Percentiles rank a stretch among this genome's conserved stretches.
Evolutionary conservation across 148 eudicot genomes (phyloP).

Genomic region (Oxyria digyna): DNA sequence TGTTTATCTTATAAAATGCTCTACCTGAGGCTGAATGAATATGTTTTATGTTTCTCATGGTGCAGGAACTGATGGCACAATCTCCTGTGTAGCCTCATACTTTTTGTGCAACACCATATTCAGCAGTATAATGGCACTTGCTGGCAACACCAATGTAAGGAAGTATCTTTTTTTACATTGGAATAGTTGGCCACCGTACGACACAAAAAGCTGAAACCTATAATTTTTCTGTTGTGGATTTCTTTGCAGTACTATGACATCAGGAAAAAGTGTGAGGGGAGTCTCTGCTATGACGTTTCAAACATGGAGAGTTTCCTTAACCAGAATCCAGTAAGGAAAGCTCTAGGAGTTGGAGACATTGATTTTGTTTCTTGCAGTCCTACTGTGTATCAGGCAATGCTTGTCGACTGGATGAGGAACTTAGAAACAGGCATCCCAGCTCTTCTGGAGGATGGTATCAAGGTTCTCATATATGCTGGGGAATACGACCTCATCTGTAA

Average conservation of each 20-base stretch:
- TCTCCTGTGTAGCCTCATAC: constrained; percentile 65
- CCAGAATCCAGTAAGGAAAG: constrained; percentile 45
- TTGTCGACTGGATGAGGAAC: constrained; percentile 89
- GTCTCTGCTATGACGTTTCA: constrained; percentile 89
- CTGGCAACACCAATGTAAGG: constrained; percentile 64
- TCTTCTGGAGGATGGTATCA: constrained; percentile 74
- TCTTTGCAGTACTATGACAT: constrained; percentile 74
- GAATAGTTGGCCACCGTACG: background rate
- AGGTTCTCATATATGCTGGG: constrained; percentile 84
- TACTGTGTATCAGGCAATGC: constrained; percentile 79
- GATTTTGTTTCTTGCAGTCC: constrained; percentile 81
- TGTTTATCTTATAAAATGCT: background rate
- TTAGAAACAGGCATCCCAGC: constrained; percentile 84
- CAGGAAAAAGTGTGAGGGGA: constrained; percentile 80
- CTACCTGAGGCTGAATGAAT: too few species aligned
- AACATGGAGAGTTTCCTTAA: constrained; percentile 56
- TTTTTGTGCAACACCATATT: constrained; percentile 63
- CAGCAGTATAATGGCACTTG: constrained; percentile 39
- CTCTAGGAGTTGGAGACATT: constrained; percentile 76
- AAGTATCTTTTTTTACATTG: background rate
- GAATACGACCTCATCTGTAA: constrained; percentile 96
- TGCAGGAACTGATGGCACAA: constrained; percentile 76
- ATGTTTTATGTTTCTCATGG: background rate
- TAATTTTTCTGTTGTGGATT: background rate
- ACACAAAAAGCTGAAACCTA: background rate